phyloP scores from a whole-genome alignment of 331 rosid genomes.

The Pyrus hybrid region DNA sequence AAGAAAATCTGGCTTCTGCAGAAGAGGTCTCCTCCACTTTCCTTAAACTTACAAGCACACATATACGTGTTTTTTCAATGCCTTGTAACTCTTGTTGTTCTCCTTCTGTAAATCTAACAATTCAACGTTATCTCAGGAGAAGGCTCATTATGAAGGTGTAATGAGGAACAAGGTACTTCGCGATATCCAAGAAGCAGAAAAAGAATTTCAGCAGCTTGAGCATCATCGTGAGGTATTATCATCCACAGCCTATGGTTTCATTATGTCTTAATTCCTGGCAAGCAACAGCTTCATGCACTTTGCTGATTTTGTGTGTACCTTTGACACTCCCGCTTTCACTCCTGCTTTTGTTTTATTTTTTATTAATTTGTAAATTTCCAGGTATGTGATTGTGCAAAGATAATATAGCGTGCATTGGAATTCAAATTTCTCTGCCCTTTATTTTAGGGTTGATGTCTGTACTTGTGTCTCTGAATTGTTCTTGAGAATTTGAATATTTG shows the following conservation, averaged over 20 bases:
- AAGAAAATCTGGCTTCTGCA: conserved; percentile 38
- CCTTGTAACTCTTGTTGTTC: neutral
- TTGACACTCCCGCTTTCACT: neutral
- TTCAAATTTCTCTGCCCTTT: neutral
- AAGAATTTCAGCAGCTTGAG: conserved; percentile 32
- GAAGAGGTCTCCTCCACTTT: conserved; percentile 33
- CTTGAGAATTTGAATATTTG: neutral
- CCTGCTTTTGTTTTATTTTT: neutral
- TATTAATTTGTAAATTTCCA: neutral
- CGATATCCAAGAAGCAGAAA: conserved; percentile 58
- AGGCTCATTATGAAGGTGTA: conserved; percentile 53
- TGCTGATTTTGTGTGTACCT: no score
- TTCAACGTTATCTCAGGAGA: conserved; percentile 36
- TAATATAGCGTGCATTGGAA: neutral
- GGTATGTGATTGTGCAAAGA: neutral
- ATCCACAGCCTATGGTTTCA: neutral
- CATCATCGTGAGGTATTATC: conserved; percentile 57
- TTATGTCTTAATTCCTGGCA: neutral
- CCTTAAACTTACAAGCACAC: neutral
- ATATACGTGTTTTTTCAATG: neutral
- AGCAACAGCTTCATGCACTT: neutral
- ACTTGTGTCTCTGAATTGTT: neutral
- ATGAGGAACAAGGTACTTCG: conserved; percentile 57
- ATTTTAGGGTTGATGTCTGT: neutral
- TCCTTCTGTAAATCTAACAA: neutral